Evolutionary conservation across 441 rosid species (phyloP).

Genomic region (Breynia disticha): DNA sequence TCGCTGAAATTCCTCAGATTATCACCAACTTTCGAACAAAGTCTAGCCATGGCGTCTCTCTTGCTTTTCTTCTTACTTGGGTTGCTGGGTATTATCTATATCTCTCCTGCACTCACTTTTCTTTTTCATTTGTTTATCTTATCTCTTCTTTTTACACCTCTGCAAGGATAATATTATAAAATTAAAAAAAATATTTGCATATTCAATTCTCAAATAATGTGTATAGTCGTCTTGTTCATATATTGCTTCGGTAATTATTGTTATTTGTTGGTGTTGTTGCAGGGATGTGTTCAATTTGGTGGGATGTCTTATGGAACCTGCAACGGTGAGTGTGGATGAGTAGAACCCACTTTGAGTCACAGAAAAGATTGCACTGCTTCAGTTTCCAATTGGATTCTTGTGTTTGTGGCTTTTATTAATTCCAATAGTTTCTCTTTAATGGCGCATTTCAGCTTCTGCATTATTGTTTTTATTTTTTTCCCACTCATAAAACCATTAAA

Average conservation of each 20-base stretch:
- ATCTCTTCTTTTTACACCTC: not conserved
- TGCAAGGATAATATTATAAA: not conserved
- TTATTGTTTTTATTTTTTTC: not conserved
- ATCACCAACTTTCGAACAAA: constrained; percentile 81
- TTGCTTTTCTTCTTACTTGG: constrained; percentile 84
- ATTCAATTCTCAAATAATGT: no score
- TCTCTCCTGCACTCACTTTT: not conserved
- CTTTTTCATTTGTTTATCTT: not conserved
- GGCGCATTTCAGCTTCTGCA: not conserved
- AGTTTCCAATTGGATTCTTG: not conserved
- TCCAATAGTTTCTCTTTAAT: no score
- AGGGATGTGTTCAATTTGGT: constrained; percentile 73
- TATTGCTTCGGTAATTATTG: not conserved
- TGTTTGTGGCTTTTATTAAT: no score
- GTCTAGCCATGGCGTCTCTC: constrained; percentile 93
- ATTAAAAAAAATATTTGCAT: no score
- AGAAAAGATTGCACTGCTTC: not conserved
- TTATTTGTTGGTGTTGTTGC: constrained; percentile 13
- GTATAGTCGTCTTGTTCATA: no score
- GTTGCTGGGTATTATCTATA: constrained; percentile 87
- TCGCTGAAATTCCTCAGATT: constrained; percentile 91
- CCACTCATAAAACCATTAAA: not conserved
- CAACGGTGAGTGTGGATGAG: constrained; percentile 53
- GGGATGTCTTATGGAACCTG: constrained; percentile 85
- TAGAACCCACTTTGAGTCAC: not conserved